phyloP scores from a whole-genome alignment of 139 green algal species.

The Mesotaenium endlicherianum region DNA sequence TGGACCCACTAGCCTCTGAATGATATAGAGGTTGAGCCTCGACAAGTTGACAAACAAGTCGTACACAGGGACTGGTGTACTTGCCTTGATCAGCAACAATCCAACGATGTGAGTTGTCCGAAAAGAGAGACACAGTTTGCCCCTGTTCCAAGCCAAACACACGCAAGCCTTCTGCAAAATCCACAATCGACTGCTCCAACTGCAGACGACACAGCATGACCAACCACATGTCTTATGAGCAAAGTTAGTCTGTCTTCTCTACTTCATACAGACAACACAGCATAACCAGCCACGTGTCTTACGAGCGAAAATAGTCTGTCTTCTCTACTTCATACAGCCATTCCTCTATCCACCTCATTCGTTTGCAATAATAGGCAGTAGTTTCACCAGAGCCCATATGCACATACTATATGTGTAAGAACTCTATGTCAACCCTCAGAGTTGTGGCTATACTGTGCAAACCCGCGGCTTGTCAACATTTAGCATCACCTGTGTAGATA shows the following conservation, averaged over 20 bases:
- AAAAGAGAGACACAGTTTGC: conserved; percentile 73
- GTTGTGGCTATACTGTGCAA: background rate
- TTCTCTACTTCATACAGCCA: background rate
- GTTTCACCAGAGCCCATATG: background rate
- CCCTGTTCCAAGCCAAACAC: conserved; percentile 37
- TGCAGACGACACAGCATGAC: background rate
- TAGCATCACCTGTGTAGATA: background rate
- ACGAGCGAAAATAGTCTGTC: background rate
- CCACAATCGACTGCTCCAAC: conserved; percentile 30
- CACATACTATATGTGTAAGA: too few species aligned
- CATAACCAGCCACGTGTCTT: background rate
- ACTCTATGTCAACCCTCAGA: too few species aligned
- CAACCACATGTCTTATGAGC: background rate
- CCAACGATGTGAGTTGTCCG: conserved; percentile 79
- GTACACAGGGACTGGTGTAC: background rate
- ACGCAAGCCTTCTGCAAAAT: conserved; percentile 45
- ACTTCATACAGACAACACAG: background rate
- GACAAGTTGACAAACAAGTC: background rate
- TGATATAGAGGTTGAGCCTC: background rate
- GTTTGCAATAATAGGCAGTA: background rate
- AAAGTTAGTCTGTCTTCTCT: background rate
- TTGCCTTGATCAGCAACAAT: conserved; percentile 80
- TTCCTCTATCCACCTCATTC: background rate
- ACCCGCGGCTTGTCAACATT: background rate
- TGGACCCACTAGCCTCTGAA: background rate